phyloP scores from a whole-genome alignment of 371 early-diverging fungal genomes.

The Actinomortierella wolfii region DNA sequence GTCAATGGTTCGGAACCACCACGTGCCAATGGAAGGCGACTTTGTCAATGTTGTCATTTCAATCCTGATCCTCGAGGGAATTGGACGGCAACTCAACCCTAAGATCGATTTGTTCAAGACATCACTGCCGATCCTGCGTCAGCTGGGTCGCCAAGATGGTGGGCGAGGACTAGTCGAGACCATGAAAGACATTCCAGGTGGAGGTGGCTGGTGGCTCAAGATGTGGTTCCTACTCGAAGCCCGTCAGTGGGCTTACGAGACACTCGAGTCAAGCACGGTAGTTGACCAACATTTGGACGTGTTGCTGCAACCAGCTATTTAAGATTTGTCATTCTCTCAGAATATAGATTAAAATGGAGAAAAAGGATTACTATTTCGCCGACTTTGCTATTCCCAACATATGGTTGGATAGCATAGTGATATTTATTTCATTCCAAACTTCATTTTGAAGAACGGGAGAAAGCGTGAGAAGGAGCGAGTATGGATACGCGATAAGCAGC shows the following conservation, averaged over 20 bases:
- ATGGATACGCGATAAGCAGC: no score
- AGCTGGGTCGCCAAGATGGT: slow-evolving; percentile 63
- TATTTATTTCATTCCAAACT: no score
- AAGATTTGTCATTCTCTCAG: no score
- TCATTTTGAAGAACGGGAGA: no score
- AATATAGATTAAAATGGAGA: no score
- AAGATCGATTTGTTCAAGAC: slow-evolving; percentile 89
- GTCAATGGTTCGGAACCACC: slow-evolving; percentile 87
- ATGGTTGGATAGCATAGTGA: no score
- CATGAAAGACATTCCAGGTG: slow-evolving; percentile 55
- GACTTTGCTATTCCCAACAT: no score
- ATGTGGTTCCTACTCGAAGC: slow-evolving; percentile 82
- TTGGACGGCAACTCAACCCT: slow-evolving; percentile 89
- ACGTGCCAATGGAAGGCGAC: slow-evolving; percentile 91
- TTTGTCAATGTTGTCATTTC: slow-evolving; percentile 92
- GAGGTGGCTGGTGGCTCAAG: slow-evolving; percentile 66
- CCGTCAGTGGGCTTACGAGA: slow-evolving; percentile 61
- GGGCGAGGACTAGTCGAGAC: slow-evolving; percentile 59
- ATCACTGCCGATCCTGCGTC: slow-evolving; percentile 77
- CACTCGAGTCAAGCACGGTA: slow-evolving; percentile 31
- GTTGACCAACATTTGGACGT: slow-evolving; percentile 39
- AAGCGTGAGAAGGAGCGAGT: no score
- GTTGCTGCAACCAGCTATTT: slow-evolving; percentile 39
- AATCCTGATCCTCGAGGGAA: slow-evolving; percentile 91
- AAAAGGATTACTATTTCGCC: no score